Base-by-base conservation (phyloP, 257 asterid genomes). In the Solanum chilense region DNA sequence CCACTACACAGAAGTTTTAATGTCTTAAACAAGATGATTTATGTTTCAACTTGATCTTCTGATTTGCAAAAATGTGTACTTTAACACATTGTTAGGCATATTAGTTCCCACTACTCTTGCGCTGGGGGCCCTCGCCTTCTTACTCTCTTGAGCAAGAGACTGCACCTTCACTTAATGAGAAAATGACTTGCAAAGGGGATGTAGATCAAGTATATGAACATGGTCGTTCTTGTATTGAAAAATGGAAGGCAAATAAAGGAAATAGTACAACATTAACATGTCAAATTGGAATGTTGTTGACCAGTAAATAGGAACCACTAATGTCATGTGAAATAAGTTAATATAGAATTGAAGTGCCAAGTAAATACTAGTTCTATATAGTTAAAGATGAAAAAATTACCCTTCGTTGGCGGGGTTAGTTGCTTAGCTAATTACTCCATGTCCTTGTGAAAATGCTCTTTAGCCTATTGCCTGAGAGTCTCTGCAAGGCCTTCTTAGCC, bases 401-500 rank as follows among this genome's bases (percentile, higher is more conserved):
- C 99, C 94, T 90, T 77, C 60, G 84, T 60, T 77, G 85, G 85
- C 71, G 31, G 84, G 86, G 91, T 88, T 89, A 88, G 91, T 77
- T 56, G 84, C 84, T 86, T 74, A 85, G 86, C 58, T 74, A 90
- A 86, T 88, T 89, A 92, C 95, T 91, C 98, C 98, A 96, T 15
- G 97, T 89, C 93, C 93, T 90, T 64, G 92, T 84, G 90, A 96
- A 91, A 86, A 96, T 93, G 88, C 90, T 95, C 42, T 93, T 93
- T 76, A 97, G 91, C 90, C 94, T 92, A 89, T 93, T 97, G 12
- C 95, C 93, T 1, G 99, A 97, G 81, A 97, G 98, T 89, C 98
- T 93, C 90, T 95, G 99, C 87, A 94, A 87, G 44, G 98, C 96
- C 94, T 94, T 97, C 86, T 92, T 95, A 39, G 99, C 97, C 71